Percentiles rank a stretch among this genome's conserved stretches.
Evolutionary conservation across 805 yeast genomes (phyloP).

Genomic region (Starmerella asiatica): DNA sequence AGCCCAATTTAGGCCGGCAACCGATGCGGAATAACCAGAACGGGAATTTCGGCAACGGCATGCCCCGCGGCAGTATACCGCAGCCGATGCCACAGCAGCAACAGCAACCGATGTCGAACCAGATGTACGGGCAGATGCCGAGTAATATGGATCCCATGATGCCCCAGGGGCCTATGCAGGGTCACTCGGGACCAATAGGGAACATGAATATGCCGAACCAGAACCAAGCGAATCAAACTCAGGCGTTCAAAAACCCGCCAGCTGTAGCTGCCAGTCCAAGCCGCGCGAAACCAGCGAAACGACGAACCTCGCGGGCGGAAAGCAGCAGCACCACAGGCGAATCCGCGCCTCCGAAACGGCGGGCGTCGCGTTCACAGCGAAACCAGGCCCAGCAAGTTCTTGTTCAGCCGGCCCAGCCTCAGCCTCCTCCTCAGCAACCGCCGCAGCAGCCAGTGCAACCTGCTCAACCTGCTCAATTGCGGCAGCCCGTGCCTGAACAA

Average conservation of each 20-base stretch:
- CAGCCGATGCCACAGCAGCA: slow-evolving; percentile 1
- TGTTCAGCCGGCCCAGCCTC: neutral
- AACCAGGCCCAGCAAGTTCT: neutral
- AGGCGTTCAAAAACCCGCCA: too few species aligned
- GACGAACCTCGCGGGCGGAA: neutral
- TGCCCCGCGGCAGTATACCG: slow-evolving; percentile 2
- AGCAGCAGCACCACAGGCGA: neutral
- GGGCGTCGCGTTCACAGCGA: neutral
- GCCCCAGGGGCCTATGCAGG: too few species aligned
- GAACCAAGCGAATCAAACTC: too few species aligned
- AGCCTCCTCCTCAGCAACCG: slow-evolving; percentile 1
- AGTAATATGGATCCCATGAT: too few species aligned
- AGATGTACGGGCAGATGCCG: too few species aligned
- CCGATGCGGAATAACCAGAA: too few species aligned
- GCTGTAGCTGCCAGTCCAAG: neutral
- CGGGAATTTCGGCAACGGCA: neutral
- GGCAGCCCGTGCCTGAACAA: too few species aligned
- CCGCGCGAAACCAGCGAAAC: neutral
- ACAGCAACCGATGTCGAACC: slow-evolving; percentile 2
- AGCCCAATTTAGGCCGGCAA: too few species aligned
- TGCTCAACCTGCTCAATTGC: slow-evolving; percentile 1
- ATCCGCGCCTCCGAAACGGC: neutral
- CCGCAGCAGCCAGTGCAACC: slow-evolving; percentile 1
- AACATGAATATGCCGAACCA: too few species aligned
- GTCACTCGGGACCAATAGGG: too few species aligned